Base-by-base conservation (phyloP, 2,329 filamentous ascomycete genomes). In the Trichoderma simmonsii region DNA sequence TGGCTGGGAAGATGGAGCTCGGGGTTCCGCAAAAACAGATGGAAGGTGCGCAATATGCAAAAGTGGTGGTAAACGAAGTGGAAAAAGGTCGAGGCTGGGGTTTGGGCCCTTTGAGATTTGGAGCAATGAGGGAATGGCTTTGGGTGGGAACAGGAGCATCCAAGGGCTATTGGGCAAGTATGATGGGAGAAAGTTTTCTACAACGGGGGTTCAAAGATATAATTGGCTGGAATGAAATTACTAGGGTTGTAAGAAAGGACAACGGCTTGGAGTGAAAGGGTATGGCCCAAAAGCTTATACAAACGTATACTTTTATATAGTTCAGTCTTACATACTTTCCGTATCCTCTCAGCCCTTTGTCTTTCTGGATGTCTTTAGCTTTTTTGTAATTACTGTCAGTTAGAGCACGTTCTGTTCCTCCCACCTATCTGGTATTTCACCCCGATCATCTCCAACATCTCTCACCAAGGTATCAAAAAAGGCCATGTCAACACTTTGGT, bases 71-170 rank as follows among this genome's bases (percentile, higher is more conserved):
- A 21, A 21, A 9, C 43, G 43, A 51, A 51, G 43, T 51, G 43
- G 9, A 21, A 12, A 51, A 51, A 18, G 43, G 43, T 1, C 43
- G 43, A 21, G 43, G 43, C n/a, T 51, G 60, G 60, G 15, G 60
- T 3, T 26, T 62, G 3, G 60, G 60, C 3, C 60, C 60, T 62
- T 62, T 2, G 60, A 62, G 60, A 43, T 62, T 62, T 62, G 60
- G 60, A 24, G 60, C 60, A 43, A 62, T 62, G 60, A 62, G 60
- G 3, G 60, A 62, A 26, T 62, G 60, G 60, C 34, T 62, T 39
- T 62, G 60, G 60, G 60, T 62, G 34, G 60, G 60, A 62, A 62
- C 60, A 62, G 60, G 60, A 43, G 60, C 60, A 62, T 62, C 60
- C 18, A 43, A 43, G 21, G 60, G 60, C 14, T 62, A 62, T 7